Percentiles rank a stretch among this genome's conserved stretches.
These are phyloP conservation scores for Exophiala spinifera DNA, from an alignment of 2,329 filamentous ascomycete genomes.

Conservation along the genomic window DNA sequence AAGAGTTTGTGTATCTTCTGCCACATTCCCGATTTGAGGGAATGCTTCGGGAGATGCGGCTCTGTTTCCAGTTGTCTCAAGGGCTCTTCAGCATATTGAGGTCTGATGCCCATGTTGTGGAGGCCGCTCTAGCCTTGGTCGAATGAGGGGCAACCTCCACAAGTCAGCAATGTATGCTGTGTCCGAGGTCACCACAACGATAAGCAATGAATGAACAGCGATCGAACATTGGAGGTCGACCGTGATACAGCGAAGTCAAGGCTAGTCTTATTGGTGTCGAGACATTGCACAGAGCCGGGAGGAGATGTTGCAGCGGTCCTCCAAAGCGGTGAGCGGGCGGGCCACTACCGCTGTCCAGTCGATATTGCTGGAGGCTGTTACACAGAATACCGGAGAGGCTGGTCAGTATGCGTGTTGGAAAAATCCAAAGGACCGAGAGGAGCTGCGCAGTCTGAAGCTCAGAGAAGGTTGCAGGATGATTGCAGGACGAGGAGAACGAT, in stretches of 20 bases:
- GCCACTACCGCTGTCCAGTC: slow-evolving; percentile 5
- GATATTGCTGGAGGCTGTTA: background rate
- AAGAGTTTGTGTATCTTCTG: slow-evolving; percentile 38
- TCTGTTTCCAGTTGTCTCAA: slow-evolving; percentile 21
- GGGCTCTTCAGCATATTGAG: slow-evolving; percentile 21
- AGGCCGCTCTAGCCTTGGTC: slow-evolving; percentile 13
- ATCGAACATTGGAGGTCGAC: slow-evolving; percentile 22
- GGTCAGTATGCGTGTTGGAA: background rate
- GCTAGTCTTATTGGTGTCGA: slow-evolving; percentile 19
- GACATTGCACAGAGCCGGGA: slow-evolving; percentile 9
- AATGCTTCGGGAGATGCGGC: slow-evolving; percentile 19
- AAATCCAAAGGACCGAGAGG: slow-evolving; percentile 1
- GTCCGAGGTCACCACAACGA: slow-evolving; percentile 14
- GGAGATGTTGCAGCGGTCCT: slow-evolving; percentile 5
- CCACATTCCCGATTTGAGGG: slow-evolving; percentile 44
- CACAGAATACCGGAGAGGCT: background rate
- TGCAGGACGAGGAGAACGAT: slow-evolving; percentile 12
- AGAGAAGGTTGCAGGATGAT: slow-evolving; percentile 3
- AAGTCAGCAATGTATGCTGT: slow-evolving; percentile 20
- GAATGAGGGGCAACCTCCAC: slow-evolving; percentile 20
- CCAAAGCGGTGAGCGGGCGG: slow-evolving; percentile 11
- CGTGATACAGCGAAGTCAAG: slow-evolving; percentile 18
- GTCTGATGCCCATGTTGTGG: slow-evolving; percentile 26
- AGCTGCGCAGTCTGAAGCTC: slow-evolving; percentile 7
- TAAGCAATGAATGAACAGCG: slow-evolving; percentile 4